Conservation (phyloP, 495 filamentous ascomycete genomes). For the Pyrenula aspistea region DNA sequence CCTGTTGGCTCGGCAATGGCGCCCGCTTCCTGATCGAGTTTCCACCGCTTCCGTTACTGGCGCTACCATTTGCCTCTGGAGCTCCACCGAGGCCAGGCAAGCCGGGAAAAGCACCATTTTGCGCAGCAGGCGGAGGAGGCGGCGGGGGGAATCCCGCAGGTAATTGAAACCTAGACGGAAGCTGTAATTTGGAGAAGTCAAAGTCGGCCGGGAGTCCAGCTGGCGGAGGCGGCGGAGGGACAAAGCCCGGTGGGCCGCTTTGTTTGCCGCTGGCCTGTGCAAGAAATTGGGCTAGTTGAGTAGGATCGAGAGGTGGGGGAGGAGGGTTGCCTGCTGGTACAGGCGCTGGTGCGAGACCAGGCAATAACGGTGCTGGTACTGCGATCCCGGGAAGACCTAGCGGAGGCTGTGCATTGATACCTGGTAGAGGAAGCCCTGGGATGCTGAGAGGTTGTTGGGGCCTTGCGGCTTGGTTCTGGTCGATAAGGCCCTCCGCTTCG, state of each 20-base stretch:
- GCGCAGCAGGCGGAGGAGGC: slow-evolving; percentile 33
- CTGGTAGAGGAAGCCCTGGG: slow-evolving; percentile 33
- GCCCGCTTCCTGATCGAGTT: slow-evolving; percentile 35
- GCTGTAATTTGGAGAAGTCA: slow-evolving; percentile 55
- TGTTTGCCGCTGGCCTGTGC: slow-evolving; percentile 17
- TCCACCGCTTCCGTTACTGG: slow-evolving; percentile 7
- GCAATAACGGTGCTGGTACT: slow-evolving; percentile 43
- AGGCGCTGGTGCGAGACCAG: slow-evolving; percentile 34
- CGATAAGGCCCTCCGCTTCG: slow-evolving; percentile 83
- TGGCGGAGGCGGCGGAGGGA: slow-evolving; percentile 33
- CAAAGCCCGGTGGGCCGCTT: slow-evolving; percentile 32
- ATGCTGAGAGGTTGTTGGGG: background rate
- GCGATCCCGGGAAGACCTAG: slow-evolving; percentile 42
- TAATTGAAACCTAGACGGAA: slow-evolving; percentile 25
- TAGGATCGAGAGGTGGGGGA: slow-evolving; percentile 16
- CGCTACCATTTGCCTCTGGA: slow-evolving; percentile 6
- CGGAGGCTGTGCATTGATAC: slow-evolving; percentile 36
- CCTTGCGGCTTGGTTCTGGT: slow-evolving; percentile 66
- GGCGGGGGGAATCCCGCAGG: slow-evolving; percentile 26
- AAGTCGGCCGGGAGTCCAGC: slow-evolving; percentile 44
- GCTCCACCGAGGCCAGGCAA: slow-evolving; percentile 26
- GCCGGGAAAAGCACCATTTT: slow-evolving; percentile 28
- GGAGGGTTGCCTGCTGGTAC: slow-evolving; percentile 14
- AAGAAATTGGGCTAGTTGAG: slow-evolving; percentile 16
- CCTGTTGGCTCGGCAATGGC: slow-evolving; percentile 71